A percentile compares a stretch with the other conserved stretches of the same genome.
Conservation (phyloP, 768 basidiomycete genomes). For the Cystofilobasidium ferigula region DNA sequence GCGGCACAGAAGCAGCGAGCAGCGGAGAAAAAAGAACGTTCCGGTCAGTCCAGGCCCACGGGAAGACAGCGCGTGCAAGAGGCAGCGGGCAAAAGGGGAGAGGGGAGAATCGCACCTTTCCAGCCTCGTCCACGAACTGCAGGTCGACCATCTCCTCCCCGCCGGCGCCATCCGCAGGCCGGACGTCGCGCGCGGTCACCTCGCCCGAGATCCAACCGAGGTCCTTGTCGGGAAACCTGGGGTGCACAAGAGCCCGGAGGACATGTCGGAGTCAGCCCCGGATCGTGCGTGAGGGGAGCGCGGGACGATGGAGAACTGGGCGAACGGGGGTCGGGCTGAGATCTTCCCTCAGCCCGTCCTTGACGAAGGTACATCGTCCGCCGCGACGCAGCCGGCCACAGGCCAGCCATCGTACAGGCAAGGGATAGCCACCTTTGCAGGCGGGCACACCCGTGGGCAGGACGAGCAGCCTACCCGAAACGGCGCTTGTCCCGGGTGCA, state of each 20-base stretch:
- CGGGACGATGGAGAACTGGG: too few species aligned
- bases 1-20: background rate
- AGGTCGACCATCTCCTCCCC: conserved; percentile 60
- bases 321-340: too few species aligned
- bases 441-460: too few species aligned
- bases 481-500: too few species aligned
- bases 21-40: background rate
- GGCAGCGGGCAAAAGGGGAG: background rate
- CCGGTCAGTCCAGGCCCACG: background rate
- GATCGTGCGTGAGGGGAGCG: background rate
- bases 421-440: too few species aligned
- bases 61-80: background rate
- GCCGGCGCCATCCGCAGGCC: conserved; percentile 38
- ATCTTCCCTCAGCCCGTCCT: too few species aligned
- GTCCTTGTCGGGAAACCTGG: conserved; percentile 78
- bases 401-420: too few species aligned
- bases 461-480: too few species aligned
- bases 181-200: conserved; percentile 51
- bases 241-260: background rate
- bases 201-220: conserved; percentile 88
- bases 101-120: conserved; percentile 53
- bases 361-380: too few species aligned
- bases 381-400: too few species aligned
- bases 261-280: background rate
- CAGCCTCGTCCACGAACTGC: conserved; percentile 76